These are phyloP conservation scores for Vitis hybrid DNA, from an alignment of 177 flowering plant genomes.

Conservation along the genomic window DNA sequence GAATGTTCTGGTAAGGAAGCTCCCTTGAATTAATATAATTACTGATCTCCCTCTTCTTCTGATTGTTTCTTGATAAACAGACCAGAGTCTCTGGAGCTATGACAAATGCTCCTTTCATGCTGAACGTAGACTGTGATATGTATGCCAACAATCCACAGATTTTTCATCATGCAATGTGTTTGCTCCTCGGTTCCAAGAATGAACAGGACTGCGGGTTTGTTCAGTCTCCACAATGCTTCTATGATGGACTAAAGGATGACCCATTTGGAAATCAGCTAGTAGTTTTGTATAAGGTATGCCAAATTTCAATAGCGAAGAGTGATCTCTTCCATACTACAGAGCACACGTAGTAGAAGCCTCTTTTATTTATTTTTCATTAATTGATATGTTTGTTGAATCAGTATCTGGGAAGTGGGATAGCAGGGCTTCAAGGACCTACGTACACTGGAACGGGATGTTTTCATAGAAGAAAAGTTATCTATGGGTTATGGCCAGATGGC, in stretches of 20 bases:
- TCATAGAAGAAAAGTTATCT: conserved; percentile 56
- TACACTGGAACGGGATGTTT: conserved; percentile 63
- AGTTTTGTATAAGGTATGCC: conserved; percentile 28
- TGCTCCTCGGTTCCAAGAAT: conserved; percentile 28
- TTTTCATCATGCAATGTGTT: conserved; percentile 54
- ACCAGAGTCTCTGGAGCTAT: conserved; percentile 63
- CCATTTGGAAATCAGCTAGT: conserved; percentile 49
- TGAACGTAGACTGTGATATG: conserved; percentile 86
- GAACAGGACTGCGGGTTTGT: conserved; percentile 43
- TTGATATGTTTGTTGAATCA: conserved; percentile 2
- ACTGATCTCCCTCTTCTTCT: not conserved
- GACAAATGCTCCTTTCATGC: conserved; percentile 71
- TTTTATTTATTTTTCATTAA: not conserved
- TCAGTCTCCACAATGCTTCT: conserved; percentile 52
- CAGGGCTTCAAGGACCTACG: conserved; percentile 53
- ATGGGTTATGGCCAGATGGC: conserved; percentile 40
- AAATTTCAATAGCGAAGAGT: not conserved
- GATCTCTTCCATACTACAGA: too few relatives aligned
- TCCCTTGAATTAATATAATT: too few relatives aligned
- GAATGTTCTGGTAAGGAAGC: too few relatives aligned
- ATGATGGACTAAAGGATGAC: conserved; percentile 47
- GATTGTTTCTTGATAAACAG: conserved; percentile 19
- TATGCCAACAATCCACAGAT: conserved; percentile 50
- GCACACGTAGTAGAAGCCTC: too few relatives aligned
- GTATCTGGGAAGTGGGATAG: conserved; percentile 29